These are phyloP conservation scores for Senna tora DNA, from an alignment of 306 rosid genomes.

Conservation along the genomic window DNA sequence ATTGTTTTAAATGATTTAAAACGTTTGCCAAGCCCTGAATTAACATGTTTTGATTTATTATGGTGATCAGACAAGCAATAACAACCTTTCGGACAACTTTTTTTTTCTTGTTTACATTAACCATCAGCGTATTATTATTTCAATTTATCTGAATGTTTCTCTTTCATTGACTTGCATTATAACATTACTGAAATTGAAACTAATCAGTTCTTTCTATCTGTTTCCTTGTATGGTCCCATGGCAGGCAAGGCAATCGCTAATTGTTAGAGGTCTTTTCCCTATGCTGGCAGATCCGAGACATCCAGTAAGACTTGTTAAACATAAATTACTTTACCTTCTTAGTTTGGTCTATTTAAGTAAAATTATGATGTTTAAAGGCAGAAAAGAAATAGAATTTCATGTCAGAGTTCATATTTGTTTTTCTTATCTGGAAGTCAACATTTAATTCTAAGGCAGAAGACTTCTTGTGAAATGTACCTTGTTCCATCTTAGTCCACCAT, in stretches of 20 bases:
- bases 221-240: slow-evolving; percentile 26
- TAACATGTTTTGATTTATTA: not conserved
- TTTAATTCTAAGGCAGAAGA: not conserved
- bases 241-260: slow-evolving; percentile 92
- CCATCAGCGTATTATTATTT: not conserved
- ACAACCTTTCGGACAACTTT: no score
- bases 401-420: not conserved
- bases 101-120: slow-evolving; percentile 15
- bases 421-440: not conserved
- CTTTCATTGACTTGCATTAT: slow-evolving; percentile 22
- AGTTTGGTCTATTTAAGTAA: not conserved
- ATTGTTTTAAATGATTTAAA: not conserved
- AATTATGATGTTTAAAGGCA: not conserved
- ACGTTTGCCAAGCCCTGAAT: not conserved
- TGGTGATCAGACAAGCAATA: not conserved
- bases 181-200: slow-evolving; percentile 15
- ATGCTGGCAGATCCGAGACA: slow-evolving; percentile 96
- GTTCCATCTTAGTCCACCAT: not conserved
- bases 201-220: slow-evolving; percentile 16
- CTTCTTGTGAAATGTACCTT: not conserved
- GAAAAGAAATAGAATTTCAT: not conserved
- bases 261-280: slow-evolving; percentile 91
- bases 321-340: slow-evolving; percentile 5
- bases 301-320: slow-evolving; percentile 66
- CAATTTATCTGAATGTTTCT: not conserved